Evolutionary conservation across 2,329 filamentous ascomycete genomes (phyloP).

Genomic region (Aureobasidium sp.): DNA sequence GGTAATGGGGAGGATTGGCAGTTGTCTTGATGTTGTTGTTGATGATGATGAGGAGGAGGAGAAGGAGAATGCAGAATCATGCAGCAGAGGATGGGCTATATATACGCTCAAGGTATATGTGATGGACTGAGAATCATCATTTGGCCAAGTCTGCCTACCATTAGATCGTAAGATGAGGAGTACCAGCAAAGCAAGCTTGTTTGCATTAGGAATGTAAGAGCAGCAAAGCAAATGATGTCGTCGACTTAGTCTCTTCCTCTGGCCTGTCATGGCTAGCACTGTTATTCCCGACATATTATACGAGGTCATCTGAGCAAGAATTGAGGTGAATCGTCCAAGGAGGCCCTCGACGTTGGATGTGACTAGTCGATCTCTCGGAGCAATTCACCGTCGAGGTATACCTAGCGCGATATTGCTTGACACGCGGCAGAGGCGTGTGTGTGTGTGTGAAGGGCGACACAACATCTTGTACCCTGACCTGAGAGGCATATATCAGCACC

Average conservation of each 20-base stretch:
- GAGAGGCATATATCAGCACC: not conserved
- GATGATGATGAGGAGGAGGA: not conserved
- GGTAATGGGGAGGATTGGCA: not conserved
- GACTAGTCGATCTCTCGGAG: not conserved
- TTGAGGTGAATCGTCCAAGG: not conserved
- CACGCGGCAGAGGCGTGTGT: not conserved
- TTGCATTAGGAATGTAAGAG: slow-evolving; percentile 14
- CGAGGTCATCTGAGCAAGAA: slow-evolving; percentile 11
- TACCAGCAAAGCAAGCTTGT: not conserved
- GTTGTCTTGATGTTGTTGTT: not conserved
- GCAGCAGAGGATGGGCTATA: not conserved
- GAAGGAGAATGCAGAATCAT: slow-evolving; percentile 1
- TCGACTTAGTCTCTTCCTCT: not conserved
- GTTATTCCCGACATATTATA: slow-evolving; percentile 2
- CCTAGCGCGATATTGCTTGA: not conserved
- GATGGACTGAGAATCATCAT: not conserved
- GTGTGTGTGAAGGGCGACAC: not conserved
- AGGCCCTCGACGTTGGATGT: not conserved
- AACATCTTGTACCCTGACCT: not conserved
- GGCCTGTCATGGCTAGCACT: not conserved
- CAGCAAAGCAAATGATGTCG: slow-evolving; percentile 7
- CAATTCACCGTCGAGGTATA: not conserved
- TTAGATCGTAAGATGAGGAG: slow-evolving; percentile 14
- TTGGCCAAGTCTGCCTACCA: not conserved
- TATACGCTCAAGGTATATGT: slow-evolving; percentile 1